These are phyloP conservation scores for Musa balbisiana DNA, from an alignment of 202 grass and related monocot genomes.

Conservation along the genomic window DNA sequence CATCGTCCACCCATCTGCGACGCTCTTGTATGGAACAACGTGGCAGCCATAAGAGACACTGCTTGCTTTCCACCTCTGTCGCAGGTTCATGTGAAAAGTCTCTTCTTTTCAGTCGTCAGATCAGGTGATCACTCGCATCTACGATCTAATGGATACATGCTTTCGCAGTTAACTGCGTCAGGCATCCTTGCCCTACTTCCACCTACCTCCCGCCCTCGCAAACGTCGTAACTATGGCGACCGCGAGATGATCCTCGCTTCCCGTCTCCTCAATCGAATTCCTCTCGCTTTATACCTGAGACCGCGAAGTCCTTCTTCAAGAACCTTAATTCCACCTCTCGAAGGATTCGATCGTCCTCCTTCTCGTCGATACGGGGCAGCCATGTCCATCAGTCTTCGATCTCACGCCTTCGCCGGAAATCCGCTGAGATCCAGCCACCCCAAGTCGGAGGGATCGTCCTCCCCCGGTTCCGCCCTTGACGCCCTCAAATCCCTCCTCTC, in stretches of 20 bases:
- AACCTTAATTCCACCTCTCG: background rate
- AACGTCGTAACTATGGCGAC: background rate
- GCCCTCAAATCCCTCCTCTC: slow-evolving; percentile 38
- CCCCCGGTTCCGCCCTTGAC: slow-evolving; percentile 33
- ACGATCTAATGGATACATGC: background rate
- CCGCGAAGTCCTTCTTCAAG: background rate
- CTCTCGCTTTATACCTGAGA: background rate
- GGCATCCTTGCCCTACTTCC: background rate
- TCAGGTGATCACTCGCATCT: background rate
- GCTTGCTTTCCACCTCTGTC: background rate
- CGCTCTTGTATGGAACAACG: background rate
- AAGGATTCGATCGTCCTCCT: slow-evolving; percentile 22
- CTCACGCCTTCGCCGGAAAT: slow-evolving; percentile 75
- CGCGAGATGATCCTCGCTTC: background rate
- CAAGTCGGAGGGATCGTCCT: slow-evolving; percentile 23
- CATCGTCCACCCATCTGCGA: background rate
- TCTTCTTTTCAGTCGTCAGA: too few species aligned
- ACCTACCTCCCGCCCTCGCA: background rate
- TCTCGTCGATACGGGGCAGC: background rate
- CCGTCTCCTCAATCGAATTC: background rate
- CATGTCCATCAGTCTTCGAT: slow-evolving; percentile 24
- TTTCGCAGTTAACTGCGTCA: background rate
- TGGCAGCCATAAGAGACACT: background rate
- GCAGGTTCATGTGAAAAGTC: background rate
- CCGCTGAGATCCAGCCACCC: slow-evolving; percentile 40